Base-by-base conservation (phyloP, 345 rosid genomes). In the Viola odorata region DNA sequence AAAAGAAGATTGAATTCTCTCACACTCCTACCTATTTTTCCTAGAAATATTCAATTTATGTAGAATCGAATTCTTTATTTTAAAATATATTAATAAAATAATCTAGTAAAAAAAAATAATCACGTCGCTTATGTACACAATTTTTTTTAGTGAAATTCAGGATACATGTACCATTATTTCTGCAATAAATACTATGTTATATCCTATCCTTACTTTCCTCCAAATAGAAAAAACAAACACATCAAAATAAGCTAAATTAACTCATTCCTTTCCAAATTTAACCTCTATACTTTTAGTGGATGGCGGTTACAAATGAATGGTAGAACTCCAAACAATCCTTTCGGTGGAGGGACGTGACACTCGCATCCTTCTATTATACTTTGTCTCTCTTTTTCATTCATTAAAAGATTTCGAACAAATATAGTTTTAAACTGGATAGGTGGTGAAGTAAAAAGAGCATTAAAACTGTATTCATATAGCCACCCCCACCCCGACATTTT, bases 291-390 rank as follows among this genome's bases (percentile, higher is more conserved):
- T 4, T 7, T 14, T 39, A 5, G 5, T 15, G 8, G 9, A 0
- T 17, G 57, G 52, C 41, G 23, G 67, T 66, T 66, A 66, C 15
- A 66, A 66, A 61, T 8, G 63, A 50, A 60, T 9, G 75, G 73
- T 57, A 1, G 37, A 36, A 58, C 52, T 38, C 32, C 12, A 57
- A 44, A 17, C 3, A 49, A 15, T 47, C 23, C 50, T 50, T 10
- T 60, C 52, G 39, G 41, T 61, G 61, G 54, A 45, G 39, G 6
- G 53, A 52, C 66, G 66, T 36, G 55, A 71, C 65, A 40, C 40
- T 52, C 65, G 11, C 40, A 39, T 48, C n/a, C 12, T 40, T 41
- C 47, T 4, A 40, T 38, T 16, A 13, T 14, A 8, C 10, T 60
- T 13, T 49, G 37, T 37, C 45, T 37, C 37, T 40, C 7, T 15